Percentiles rank a stretch among this genome's conserved stretches.
Conservation (phyloP, 2,329 filamentous ascomycete species). For the Penicillium hordei region DNA sequence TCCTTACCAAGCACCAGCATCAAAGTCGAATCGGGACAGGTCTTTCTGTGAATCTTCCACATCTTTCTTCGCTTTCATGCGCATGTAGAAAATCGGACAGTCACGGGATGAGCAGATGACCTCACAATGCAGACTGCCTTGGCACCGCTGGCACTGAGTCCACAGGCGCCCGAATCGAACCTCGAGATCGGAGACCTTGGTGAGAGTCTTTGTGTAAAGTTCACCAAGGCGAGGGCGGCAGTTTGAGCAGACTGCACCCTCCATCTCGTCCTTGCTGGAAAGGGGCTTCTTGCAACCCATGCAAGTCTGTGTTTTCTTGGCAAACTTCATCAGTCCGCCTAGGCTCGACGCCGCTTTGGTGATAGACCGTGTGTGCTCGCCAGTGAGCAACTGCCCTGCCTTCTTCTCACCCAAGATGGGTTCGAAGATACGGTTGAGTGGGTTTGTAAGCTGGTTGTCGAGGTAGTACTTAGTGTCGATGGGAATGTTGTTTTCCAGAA, state of each 20-base stretch:
- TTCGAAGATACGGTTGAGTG: conserved; percentile 92
- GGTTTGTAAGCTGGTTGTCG: conserved; percentile 96
- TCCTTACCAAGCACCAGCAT: conserved; percentile 67
- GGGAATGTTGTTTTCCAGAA: conserved; percentile 94
- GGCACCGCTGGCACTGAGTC: conserved; percentile 97
- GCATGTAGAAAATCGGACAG: conserved; percentile 99
- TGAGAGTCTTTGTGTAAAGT: conserved; percentile 86
- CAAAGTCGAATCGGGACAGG: conserved; percentile 81
- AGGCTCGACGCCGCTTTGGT: conserved; percentile 87
- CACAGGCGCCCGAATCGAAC: conserved; percentile 88
- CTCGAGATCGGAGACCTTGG: conserved; percentile 87
- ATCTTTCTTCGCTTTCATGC: conserved; percentile 99
- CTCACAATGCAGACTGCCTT: conserved; percentile 96
- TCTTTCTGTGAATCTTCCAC: conserved; percentile 94
- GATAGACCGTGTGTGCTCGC: conserved; percentile 92
- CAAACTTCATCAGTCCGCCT: conserved; percentile 96
- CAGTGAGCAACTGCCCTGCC: conserved; percentile 78
- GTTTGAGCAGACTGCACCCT: conserved; percentile 83
- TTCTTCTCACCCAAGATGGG: conserved; percentile 94
- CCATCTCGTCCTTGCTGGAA: conserved; percentile 71
- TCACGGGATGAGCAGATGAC: conserved; percentile 96
- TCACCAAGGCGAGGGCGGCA: conserved; percentile 85
- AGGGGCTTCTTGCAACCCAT: conserved; percentile 99
- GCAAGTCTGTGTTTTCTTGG: conserved; percentile 96
- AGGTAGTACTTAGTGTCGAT: conserved; percentile 99